Evolutionary conservation across 139 green algal species (phyloP).

Genomic region (Closterium sp.): DNA sequence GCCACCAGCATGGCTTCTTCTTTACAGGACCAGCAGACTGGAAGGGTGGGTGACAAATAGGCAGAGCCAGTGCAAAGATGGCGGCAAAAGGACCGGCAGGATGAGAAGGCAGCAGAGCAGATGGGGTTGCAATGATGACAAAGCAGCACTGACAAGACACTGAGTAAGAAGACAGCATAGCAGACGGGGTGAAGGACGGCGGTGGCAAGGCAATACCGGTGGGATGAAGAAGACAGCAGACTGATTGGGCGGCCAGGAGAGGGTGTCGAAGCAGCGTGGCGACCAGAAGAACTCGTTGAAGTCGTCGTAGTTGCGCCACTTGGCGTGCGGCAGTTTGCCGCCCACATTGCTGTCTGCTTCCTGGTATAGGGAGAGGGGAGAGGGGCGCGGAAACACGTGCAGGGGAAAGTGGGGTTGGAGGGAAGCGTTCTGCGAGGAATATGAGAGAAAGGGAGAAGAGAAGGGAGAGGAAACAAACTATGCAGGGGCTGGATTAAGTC

Average conservation of each 20-base stretch:
- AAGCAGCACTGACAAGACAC: background rate
- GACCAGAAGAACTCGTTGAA: constrained; percentile 80
- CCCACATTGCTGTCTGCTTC: constrained; percentile 28
- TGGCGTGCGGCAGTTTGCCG: constrained; percentile 30
- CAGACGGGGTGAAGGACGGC: background rate
- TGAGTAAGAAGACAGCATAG: background rate
- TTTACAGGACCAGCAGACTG: background rate
- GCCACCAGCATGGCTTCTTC: background rate
- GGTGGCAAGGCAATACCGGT: background rate
- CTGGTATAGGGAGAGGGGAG: background rate
- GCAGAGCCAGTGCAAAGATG: too few species aligned
- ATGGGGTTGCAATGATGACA: background rate
- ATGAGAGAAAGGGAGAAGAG: background rate
- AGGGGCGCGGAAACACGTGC: too few species aligned
- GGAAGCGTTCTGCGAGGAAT: background rate
- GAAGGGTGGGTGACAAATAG: background rate
- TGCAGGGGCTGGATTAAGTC: too few species aligned
- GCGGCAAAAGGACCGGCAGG: too few species aligned
- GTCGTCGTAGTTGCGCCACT: constrained; percentile 79
- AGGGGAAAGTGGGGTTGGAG: background rate
- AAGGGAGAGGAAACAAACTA: too few species aligned
- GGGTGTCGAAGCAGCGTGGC: background rate
- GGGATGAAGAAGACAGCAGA: background rate
- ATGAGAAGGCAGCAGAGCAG: background rate
- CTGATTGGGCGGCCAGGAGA: background rate